Evolutionary conservation across 495 filamentous ascomycete genomes (phyloP), one percentile per base, ranked within the genome.

Genomic region (Penicillium canariense): DNA sequence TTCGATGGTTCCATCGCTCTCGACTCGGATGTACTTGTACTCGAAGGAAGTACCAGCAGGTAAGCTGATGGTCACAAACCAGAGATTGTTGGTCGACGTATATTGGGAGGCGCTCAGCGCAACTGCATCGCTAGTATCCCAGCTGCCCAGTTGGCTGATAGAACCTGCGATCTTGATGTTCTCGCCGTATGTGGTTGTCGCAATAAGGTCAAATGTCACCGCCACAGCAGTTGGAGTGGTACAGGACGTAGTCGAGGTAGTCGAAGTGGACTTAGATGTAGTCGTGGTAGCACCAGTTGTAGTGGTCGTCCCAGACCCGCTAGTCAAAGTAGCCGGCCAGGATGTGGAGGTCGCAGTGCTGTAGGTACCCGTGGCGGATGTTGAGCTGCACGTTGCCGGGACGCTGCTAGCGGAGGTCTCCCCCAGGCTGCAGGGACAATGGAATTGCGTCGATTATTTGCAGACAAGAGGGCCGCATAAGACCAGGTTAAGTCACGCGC

Each of bases 21-120:
- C 70, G 30, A 84, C 71, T 7, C 78, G 77, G 52, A 90, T 81
- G 59, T 81, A 91, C 71, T 90, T 90, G 62, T 89, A 90, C 66
- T 84, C 55, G 26, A 90, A 74, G 6, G 55, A 61, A 38, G 71
- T 68, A 1, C 85, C 84, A 0, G 77, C 77, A 0, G 77, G 65
- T 2, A 89, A 56, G 2, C 61, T 66, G 4, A 86, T 56, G 0
- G 78, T 79, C 1, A 65, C 78, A 39, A 52, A 76, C 86, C 86
- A 89, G 9, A 85, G 50, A 2, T 81, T 80, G 57, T 87, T 75
- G 50, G 58, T 75, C 8, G 52, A 54, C 2, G 80, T 82, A 56
- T 88, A 89, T 5, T 70, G 49, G 20, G 60, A 64, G 2, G 85
- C 77, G 27, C 70, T 77, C 18, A 89, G 69, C 0, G 79, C 59